Evolutionary conservation across 108 stramenopile genomes (phyloP), one percentile per base, ranked within the genome.

Genomic region (Seminavis robusta): DNA sequence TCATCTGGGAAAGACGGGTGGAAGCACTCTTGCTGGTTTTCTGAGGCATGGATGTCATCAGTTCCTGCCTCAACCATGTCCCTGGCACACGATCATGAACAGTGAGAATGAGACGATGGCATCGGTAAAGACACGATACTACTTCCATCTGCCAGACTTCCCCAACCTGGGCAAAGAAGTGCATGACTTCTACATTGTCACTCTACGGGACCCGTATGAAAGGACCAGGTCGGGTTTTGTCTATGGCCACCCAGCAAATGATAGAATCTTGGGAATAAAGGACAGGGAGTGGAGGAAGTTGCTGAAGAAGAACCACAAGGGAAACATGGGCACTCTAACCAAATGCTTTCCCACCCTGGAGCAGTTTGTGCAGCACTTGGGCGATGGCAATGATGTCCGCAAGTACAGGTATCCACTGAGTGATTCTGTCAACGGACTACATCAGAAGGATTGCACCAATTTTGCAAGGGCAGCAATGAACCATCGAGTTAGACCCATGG

Each of bases 401-500:
- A n/a, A n/a, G n/a, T n/a, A n/a, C n/a, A n/a, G n/a, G n/a, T n/a
- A n/a, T n/a, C n/a, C n/a, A n/a, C n/a, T n/a, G n/a, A n/a, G n/a
- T n/a, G n/a, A n/a, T n/a, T n/a, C n/a, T n/a, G n/a, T n/a, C n/a
- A n/a, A n/a, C n/a, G n/a, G n/a, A n/a, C n/a, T n/a, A n/a, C n/a
- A n/a, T n/a, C n/a, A n/a, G n/a, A n/a, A n/a, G n/a, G n/a, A n/a
- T 32, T 61, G 60, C 21, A 34, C 4, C 23, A 15, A 56, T 65
- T 36, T 47, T 25, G 53, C 53, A 1, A 29, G 44, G 9, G 41
- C 52, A 7, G 41, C 33, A 17, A 47, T 78, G 17, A 71, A 78
- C 34, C 67, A 67, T 23, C 60, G 42, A 45, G 59, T 73, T 23
- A 45, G 71, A n/a, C 42, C 58, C 40, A 69, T 68, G 37, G 19